Evolutionary conservation across 1,284 basidiomycete species (phyloP).

Genomic region (Tilletia horrida): DNA sequence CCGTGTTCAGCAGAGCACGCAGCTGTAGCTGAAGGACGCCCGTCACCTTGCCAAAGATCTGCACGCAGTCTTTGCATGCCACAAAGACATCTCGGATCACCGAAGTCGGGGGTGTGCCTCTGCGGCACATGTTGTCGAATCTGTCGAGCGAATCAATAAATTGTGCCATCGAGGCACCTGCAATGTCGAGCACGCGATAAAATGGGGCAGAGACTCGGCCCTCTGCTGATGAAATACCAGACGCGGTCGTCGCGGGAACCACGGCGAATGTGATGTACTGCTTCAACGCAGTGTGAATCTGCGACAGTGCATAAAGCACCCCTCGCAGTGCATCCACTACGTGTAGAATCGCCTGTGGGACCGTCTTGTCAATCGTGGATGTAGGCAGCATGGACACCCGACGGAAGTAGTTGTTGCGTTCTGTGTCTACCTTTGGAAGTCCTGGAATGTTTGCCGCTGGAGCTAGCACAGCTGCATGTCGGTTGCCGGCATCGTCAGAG

Average conservation of each 20-base stretch:
- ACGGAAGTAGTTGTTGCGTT: constrained; percentile 84
- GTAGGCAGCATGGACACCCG: constrained; percentile 72
- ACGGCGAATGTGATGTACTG: constrained; percentile 83
- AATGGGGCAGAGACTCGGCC: constrained; percentile 64
- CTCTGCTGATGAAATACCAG: constrained; percentile 56
- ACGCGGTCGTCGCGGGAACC: constrained; percentile 4
- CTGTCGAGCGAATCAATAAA: constrained; percentile 86
- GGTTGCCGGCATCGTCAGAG: constrained; percentile 18
- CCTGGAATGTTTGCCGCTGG: constrained; percentile 13
- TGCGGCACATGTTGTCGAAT: constrained; percentile 79
- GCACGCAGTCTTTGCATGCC: constrained; percentile 78
- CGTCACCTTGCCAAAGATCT: constrained; percentile 80
- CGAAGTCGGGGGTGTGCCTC: constrained; percentile 65
- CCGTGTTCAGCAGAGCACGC: constrained; percentile 65
- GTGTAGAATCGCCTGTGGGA: constrained; percentile 70
- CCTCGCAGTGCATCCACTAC: constrained; percentile 85
- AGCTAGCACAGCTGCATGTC: constrained; percentile 18
- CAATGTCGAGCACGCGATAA: constrained; percentile 58
- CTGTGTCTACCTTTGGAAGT: constrained; percentile 56
- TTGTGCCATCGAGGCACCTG: constrained; percentile 74
- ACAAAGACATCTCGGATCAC: constrained; percentile 78
- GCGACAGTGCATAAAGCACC: constrained; percentile 85
- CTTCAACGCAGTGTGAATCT: constrained; percentile 83
- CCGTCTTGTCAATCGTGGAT: constrained; percentile 66
- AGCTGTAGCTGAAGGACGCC: constrained; percentile 78